These are phyloP conservation scores for Apiospora marii DNA, from an alignment of 2,329 filamentous ascomycete species.

Conservation along the genomic window DNA sequence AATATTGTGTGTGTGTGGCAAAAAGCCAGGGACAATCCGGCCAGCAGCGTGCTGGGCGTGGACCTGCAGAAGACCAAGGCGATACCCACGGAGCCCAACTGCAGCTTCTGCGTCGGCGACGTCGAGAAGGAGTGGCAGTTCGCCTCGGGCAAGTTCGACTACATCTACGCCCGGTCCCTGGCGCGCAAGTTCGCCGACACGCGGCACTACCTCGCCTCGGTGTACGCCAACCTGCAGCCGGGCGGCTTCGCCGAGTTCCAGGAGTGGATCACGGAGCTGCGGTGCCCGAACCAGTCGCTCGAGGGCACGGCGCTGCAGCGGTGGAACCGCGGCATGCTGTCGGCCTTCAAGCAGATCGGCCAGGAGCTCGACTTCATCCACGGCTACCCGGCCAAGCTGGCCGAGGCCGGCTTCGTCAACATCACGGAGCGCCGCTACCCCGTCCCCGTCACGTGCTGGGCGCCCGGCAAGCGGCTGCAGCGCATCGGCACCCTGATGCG, in stretches of 20 bases:
- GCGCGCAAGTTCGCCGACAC: conserved; percentile 34
- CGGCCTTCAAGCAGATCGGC: conserved; percentile 36
- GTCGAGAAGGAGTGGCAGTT: conserved; percentile 38
- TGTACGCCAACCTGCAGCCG: conserved; percentile 43
- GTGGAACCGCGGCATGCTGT: background rate
- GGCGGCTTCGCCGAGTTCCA: conserved; percentile 46
- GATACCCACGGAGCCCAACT: conserved; percentile 38
- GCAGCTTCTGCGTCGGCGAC: conserved; percentile 34
- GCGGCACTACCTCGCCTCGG: conserved; percentile 35
- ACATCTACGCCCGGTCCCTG: conserved; percentile 43
- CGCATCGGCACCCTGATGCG: conserved; percentile 41
- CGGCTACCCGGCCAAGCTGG: conserved; percentile 16
- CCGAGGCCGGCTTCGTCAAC: conserved; percentile 31
- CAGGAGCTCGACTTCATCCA: conserved; percentile 20
- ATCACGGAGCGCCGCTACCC: conserved; percentile 34
- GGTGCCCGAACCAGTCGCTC: conserved; percentile 41
- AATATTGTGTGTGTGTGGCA: conserved; percentile 30
- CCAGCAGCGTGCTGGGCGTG: conserved; percentile 38
- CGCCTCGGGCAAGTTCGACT: conserved; percentile 36
- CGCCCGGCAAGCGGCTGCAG: conserved; percentile 40
- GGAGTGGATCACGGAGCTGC: conserved; percentile 44
- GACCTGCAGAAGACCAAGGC: conserved; percentile 40
- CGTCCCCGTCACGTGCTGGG: conserved; percentile 40
- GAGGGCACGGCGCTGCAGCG: conserved; percentile 37
- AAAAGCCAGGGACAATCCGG: conserved; percentile 34